Base-by-base conservation (phyloP, 768 basidiomycete species). In the Boletus speciosus region DNA sequence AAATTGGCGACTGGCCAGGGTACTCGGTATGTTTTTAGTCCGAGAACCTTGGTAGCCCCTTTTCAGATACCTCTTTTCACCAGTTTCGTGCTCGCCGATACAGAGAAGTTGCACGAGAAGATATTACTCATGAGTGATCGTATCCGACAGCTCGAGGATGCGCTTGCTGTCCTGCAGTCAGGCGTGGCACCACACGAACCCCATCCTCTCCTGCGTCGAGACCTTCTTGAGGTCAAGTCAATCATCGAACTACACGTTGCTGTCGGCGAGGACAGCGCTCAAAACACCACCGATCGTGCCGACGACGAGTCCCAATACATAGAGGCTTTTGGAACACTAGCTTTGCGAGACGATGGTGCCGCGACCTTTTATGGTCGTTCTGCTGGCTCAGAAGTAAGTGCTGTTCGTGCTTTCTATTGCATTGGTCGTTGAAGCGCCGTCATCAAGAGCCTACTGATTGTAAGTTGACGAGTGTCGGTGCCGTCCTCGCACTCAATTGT, bases 1-100 rank as follows among this genome's bases (percentile, higher is more conserved):
- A 86, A 84, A 63, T 76, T 90, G 37, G 81, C 85, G 14, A 89
- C 88, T 1, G 88, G 88, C 5, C 85, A 90, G 64, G 88, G 88
- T 19, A 90, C 88, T 38, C 78, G 87, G 86, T 86, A 61, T 53
- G 79, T 54, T 37, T 44, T 9, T 35, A 15, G 35, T 50, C 23
- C 23, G 15, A 9, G 34, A 23, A 19, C n/a, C 9, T n/a, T 7
- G 27, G 5, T 31, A 23, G 10, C 46, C 9, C 31, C 27, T 4
- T 11, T 52, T 46, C 9, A 55, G 31, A 48, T 34, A 15, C 29
- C 1, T 1, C 41, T 31, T 49, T 12, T 14, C 29, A 8, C 4
- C 41, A 86, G 85, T 37, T 87, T 87, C 59, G 86, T 88, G 27
- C 77, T 88, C 21, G 85, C 85, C 3, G 85, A 85, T 53, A 87